phyloP scores from a whole-genome alignment of 2,329 filamentous ascomycete species.

The Trichoderma citrinoviride region DNA sequence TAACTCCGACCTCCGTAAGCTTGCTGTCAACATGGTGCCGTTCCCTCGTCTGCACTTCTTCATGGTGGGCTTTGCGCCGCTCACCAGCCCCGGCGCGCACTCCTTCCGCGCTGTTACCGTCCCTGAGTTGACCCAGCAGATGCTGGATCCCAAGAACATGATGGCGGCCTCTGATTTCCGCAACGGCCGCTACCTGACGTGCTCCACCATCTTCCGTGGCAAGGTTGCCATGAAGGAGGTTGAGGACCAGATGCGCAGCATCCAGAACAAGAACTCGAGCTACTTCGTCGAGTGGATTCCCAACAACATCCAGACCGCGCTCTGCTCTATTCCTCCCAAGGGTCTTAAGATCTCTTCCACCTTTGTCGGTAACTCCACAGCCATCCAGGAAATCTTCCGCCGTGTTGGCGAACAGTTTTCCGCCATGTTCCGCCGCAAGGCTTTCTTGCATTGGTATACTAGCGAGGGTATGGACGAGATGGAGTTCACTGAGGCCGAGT shows the following conservation, averaged over 20 bases:
- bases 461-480: constrained; percentile 99
- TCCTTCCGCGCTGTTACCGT: constrained; percentile 97
- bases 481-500: constrained; percentile 99
- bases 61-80: constrained; percentile 99
- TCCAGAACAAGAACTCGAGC: constrained; percentile 98
- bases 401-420: constrained; percentile 98
- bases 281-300: constrained; percentile 99
- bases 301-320: constrained; percentile 99
- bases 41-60: constrained; percentile 99
- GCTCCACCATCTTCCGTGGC: constrained; percentile 99
- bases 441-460: constrained; percentile 99
- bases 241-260: constrained; percentile 99
- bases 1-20: constrained; percentile 98
- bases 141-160: constrained; percentile 99
- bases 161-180: constrained; percentile 99
- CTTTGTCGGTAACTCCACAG: constrained; percentile 98
- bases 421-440: constrained; percentile 99
- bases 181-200: constrained; percentile 98
- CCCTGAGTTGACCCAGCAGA: constrained; percentile 98
- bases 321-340: constrained; percentile 96
- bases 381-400: constrained; percentile 99
- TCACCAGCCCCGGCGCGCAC: constrained; percentile 80
- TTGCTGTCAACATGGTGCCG: constrained; percentile 99
- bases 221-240: constrained; percentile 99
- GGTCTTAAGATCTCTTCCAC: constrained; percentile 98